A percentile compares a stretch with the other conserved stretches of the same genome.
Conservation (phyloP, 495 filamentous ascomycete genomes). For the Aspergillus mulundensis region DNA sequence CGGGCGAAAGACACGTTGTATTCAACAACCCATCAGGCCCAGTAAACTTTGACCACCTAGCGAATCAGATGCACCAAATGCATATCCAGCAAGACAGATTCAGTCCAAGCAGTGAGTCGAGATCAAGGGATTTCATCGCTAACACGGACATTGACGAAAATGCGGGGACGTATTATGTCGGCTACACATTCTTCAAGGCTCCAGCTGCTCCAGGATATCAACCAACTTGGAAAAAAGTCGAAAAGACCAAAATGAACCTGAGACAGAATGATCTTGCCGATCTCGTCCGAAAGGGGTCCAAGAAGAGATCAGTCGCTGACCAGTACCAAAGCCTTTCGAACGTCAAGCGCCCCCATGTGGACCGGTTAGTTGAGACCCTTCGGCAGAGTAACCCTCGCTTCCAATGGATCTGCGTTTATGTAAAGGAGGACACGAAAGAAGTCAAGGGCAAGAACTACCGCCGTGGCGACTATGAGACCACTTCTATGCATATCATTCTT, state of each 20-base stretch:
- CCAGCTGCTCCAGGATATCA: constrained; percentile 25
- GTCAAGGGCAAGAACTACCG: constrained; percentile 28
- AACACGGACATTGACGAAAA: constrained; percentile 5
- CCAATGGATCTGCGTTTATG: constrained; percentile 39
- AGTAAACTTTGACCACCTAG: constrained; percentile 9
- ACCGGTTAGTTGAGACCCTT: constrained; percentile 30
- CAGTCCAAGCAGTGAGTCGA: background rate
- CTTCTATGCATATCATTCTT: constrained; percentile 37
- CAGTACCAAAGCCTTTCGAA: constrained; percentile 32
- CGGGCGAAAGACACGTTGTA: constrained; percentile 10
- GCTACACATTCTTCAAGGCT: constrained; percentile 36
- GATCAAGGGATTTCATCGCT: background rate
- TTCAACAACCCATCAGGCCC: constrained; percentile 8
- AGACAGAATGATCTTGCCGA: constrained; percentile 26
- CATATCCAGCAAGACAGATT: constrained; percentile 12
- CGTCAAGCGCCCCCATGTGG: constrained; percentile 30
- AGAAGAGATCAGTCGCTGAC: constrained; percentile 22
- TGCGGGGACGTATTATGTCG: constrained; percentile 21
- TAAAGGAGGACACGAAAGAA: constrained; percentile 24
- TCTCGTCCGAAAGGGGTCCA: constrained; percentile 30
- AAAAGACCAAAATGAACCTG: constrained; percentile 27
- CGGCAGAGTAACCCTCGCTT: constrained; percentile 20
- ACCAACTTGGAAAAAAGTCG: constrained; percentile 28
- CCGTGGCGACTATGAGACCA: constrained; percentile 28
- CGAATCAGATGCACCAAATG: constrained; percentile 18